These are phyloP conservation scores for Helenozyma rhizophorensis DNA, from an alignment of 805 yeast genomes.

Conservation along the genomic window DNA sequence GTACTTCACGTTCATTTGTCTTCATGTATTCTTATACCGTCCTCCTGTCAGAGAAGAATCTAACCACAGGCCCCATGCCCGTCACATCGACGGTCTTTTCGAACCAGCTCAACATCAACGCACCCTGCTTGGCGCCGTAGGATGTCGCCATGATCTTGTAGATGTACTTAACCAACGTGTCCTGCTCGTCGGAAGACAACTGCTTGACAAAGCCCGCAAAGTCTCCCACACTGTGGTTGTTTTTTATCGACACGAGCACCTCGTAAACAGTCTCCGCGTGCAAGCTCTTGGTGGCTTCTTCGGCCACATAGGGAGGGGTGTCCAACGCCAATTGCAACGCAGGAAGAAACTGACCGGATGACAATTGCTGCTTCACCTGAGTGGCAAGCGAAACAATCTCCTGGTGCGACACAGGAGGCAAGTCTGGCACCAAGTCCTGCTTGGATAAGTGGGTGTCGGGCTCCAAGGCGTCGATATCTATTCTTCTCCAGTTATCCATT, in stretches of 20 bases:
- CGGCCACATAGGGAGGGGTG: conserved; percentile 82
- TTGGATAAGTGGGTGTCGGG: conserved; percentile 68
- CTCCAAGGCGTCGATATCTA: conserved; percentile 88
- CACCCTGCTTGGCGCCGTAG: conserved; percentile 82
- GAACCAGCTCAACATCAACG: conserved; percentile 83
- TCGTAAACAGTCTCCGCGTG: conserved; percentile 56
- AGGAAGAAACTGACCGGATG: conserved; percentile 67
- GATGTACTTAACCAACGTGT: conserved; percentile 74
- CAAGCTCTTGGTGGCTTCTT: conserved; percentile 47
- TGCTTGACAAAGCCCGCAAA: conserved; percentile 56
- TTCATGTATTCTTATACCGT: conserved; percentile 43
- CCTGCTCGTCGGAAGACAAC: conserved; percentile 63
- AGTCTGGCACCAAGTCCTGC: conserved; percentile 58
- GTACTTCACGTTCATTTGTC: too few species aligned
- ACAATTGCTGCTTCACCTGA: conserved; percentile 56
- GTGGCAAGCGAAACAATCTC: conserved; percentile 54
- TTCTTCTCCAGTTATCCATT: conserved; percentile 87
- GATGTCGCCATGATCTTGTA: conserved; percentile 80
- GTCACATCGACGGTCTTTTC: conserved; percentile 80
- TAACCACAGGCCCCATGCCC: conserved; percentile 85
- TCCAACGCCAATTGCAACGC: conserved; percentile 64
- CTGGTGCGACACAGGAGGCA: conserved; percentile 37
- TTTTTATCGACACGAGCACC: conserved; percentile 47
- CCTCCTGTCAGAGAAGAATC: conserved; percentile 83
- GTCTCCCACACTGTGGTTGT: conserved; percentile 63